phyloP scores from a whole-genome alignment of 2,329 filamentous ascomycete species.

The Cladophialophora bantiana region DNA sequence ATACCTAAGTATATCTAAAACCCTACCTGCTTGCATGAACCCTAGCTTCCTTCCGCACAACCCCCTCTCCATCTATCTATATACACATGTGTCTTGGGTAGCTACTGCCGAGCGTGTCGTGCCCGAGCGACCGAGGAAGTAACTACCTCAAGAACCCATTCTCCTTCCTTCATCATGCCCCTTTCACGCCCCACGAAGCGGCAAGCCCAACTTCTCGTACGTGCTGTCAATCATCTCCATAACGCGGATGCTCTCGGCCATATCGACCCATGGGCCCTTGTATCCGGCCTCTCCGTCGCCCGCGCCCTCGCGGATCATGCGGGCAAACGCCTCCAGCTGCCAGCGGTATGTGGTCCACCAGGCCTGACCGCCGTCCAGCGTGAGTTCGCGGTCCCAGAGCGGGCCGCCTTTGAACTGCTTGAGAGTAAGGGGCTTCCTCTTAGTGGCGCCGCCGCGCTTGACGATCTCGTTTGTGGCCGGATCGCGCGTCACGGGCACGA shows the following conservation, averaged over 20 bases:
- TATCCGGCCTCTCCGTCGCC: conserved; percentile 46
- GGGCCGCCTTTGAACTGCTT: conserved; percentile 19
- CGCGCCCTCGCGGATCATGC: conserved; percentile 51
- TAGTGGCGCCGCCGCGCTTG: not conserved
- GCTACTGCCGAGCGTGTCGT: too few relatives aligned
- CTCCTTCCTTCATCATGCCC: not conserved
- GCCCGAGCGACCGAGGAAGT: too few relatives aligned
- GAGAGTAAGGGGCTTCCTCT: not conserved
- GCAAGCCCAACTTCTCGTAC: conserved; percentile 51
- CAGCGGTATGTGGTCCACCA: conserved; percentile 57
- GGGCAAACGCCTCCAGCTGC: conserved; percentile 59
- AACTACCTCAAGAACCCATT: not conserved
- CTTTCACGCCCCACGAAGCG: not conserved
- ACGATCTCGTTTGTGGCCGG: not conserved
- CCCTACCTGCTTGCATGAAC: too few relatives aligned
- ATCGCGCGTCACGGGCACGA: conserved; percentile 14
- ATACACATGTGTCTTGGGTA: too few relatives aligned
- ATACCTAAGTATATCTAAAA: too few relatives aligned
- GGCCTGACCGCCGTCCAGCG: conserved; percentile 37
- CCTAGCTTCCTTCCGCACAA: too few relatives aligned
- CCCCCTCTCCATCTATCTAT: too few relatives aligned
- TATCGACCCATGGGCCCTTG: conserved; percentile 47
- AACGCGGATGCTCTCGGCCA: conserved; percentile 54
- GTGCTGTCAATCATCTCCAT: conserved; percentile 58
- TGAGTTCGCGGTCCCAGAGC: conserved; percentile 11